These are phyloP conservation scores for Podospora bellae-mahoneyi DNA, from an alignment of 495 filamentous ascomycete genomes.

Conservation along the genomic window DNA sequence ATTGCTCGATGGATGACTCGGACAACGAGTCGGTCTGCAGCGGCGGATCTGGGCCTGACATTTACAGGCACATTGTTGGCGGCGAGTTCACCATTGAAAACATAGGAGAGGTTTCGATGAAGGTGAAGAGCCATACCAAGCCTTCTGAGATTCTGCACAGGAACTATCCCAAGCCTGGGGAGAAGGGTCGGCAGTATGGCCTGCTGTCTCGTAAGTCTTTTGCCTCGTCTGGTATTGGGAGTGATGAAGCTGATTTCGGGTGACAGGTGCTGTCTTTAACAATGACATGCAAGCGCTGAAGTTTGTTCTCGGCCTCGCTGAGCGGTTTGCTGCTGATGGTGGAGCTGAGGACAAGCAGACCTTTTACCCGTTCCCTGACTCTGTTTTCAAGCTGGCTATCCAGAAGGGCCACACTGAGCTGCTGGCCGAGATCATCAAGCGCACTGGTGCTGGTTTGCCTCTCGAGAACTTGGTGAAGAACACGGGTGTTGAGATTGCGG, in stretches of 20 bases:
- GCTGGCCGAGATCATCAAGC: slow-evolving; percentile 41
- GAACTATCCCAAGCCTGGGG: slow-evolving; percentile 7
- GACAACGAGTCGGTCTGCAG: slow-evolving; percentile 26
- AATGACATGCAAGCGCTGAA: slow-evolving; percentile 36
- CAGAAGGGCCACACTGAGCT: slow-evolving; percentile 35
- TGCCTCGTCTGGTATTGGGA: neutral
- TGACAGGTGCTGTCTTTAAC: slow-evolving; percentile 32
- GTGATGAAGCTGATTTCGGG: neutral
- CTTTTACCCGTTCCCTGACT: slow-evolving; percentile 37
- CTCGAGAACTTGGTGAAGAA: slow-evolving; percentile 58
- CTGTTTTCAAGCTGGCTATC: slow-evolving; percentile 33
- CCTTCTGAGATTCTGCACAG: slow-evolving; percentile 48
- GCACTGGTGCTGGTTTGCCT: slow-evolving; percentile 61
- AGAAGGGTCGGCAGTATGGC: neutral
- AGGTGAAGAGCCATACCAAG: slow-evolving; percentile 57
- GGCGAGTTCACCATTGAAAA: slow-evolving; percentile 68
- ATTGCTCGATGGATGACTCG: slow-evolving; percentile 23
- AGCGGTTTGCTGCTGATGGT: slow-evolving; percentile 27
- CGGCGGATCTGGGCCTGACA: slow-evolving; percentile 37
- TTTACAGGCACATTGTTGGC: slow-evolving; percentile 52
- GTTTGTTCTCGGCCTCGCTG: slow-evolving; percentile 37
- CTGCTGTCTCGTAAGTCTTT: neutral
- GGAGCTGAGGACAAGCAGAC: slow-evolving; percentile 24
- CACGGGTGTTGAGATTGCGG: slow-evolving; percentile 53
- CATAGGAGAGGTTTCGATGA: slow-evolving; percentile 58